Percentiles rank a stretch among this genome's conserved stretches.
These are phyloP conservation scores for Phialophora chinensis DNA, from an alignment of 2,329 filamentous ascomycete genomes.

Conservation along the genomic window DNA sequence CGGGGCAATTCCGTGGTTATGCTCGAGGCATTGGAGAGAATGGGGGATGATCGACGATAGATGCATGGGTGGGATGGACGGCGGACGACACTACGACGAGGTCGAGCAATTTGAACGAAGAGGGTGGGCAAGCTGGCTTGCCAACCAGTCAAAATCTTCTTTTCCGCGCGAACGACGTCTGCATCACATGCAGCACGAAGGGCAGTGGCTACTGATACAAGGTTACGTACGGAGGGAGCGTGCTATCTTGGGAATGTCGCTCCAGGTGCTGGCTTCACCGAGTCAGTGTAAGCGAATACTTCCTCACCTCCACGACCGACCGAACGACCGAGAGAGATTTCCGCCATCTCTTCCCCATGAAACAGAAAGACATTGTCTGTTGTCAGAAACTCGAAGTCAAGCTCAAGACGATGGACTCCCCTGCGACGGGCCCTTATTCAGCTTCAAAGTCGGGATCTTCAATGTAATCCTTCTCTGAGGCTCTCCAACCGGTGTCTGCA, in stretches of 20 bases:
- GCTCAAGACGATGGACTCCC: neutral
- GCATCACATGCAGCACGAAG: neutral
- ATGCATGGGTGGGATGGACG: neutral
- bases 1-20: conserved; percentile 98
- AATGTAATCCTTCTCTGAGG: conserved; percentile 10
- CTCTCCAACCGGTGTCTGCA: conserved; percentile 1
- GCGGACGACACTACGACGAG: neutral
- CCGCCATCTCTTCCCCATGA: neutral
- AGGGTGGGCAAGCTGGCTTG: neutral
- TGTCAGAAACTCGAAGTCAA: neutral
- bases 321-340: neutral
- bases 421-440: conserved; percentile 9
- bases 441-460: conserved; percentile 11
- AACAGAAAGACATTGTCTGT: neutral
- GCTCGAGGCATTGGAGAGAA: conserved; percentile 67
- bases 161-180: neutral
- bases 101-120: neutral
- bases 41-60: conserved; percentile 37
- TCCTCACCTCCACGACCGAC: neutral
- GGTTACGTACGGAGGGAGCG: neutral
- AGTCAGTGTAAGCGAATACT: neutral
- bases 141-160: neutral
- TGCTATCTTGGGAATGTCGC: neutral
- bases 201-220: neutral
- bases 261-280: neutral